Evolutionary conservation across 75 land plant genomes (phyloP).

Genomic region (Larix kaempferi): DNA sequence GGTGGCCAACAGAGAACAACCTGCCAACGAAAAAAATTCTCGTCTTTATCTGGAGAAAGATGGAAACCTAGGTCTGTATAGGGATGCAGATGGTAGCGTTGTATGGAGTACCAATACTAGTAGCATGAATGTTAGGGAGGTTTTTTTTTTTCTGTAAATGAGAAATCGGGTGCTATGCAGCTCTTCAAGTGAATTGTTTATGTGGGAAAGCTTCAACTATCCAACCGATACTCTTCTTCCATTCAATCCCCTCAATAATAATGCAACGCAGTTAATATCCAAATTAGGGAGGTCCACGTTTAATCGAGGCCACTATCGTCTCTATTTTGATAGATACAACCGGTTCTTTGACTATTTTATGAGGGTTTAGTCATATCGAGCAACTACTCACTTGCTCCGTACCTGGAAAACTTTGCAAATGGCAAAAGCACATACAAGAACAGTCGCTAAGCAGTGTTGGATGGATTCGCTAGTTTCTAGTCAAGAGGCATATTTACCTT

Average conservation of each 20-base stretch:
- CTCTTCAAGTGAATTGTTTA: not conserved
- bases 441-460: conserved; percentile 22
- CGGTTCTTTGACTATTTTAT: not conserved
- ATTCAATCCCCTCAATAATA: conserved; percentile 8
- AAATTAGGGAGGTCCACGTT: not conserved
- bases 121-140: not conserved
- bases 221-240: conserved; percentile 26
- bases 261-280: not conserved
- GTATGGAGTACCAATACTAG: not conserved
- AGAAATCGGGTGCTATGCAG: conserved; percentile 18
- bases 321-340: not conserved
- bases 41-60: not conserved
- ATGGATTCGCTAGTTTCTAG: conserved; percentile 19
- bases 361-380: not conserved
- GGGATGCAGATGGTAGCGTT: not conserved
- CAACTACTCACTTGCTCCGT: not conserved
- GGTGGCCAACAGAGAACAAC: not conserved
- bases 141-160: not conserved
- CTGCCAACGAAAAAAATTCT: not conserved
- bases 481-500: conserved; percentile 31
- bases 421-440: conserved; percentile 17
- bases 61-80: not conserved
- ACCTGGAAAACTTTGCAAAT: not conserved
- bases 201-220: conserved; percentile 27
- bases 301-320: not conserved